phyloP scores from a whole-genome alignment of 768 basidiomycete genomes.

The Melanogaster broomeanus region DNA sequence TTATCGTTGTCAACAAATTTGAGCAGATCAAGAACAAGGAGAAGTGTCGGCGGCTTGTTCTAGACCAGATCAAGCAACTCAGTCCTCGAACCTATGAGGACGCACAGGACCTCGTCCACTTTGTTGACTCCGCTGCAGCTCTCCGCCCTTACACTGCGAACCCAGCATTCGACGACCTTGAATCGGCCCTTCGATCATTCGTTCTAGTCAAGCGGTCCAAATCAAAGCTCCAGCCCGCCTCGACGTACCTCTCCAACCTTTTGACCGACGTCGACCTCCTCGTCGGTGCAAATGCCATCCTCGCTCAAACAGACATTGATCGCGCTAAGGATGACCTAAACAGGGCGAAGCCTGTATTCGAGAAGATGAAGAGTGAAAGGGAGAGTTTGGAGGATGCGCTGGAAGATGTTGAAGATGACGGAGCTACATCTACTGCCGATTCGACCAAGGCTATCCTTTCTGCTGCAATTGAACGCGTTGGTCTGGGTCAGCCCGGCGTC shows the following conservation, averaged over 20 bases:
- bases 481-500: constrained; percentile 70
- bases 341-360: constrained; percentile 75
- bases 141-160: constrained; percentile 66
- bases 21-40: constrained; percentile 95
- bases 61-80: constrained; percentile 92
- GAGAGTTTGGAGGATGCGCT: constrained; percentile 79
- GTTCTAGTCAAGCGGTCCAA: constrained; percentile 95
- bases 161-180: constrained; percentile 83
- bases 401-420: constrained; percentile 76
- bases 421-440: constrained; percentile 52
- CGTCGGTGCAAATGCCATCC: constrained; percentile 80
- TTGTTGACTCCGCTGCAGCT: constrained; percentile 88
- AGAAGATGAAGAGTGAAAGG: constrained; percentile 78
- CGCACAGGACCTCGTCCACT: constrained; percentile 92
- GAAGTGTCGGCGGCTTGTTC: constrained; percentile 81
- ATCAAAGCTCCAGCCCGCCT: constrained; percentile 92
- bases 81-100: constrained; percentile 93
- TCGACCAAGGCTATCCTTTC: constrained; percentile 61
- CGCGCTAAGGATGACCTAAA: constrained; percentile 71
- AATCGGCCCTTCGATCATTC: constrained; percentile 88
- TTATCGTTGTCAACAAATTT: constrained; percentile 98
- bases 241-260: constrained; percentile 89
- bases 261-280: constrained; percentile 88
- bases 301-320: constrained; percentile 78
- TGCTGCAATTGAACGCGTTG: constrained; percentile 75